Evolutionary conservation across 805 yeast genomes (phyloP), one percentile per base, ranked within the genome.

Genomic region (Barnettozyma sucrosica): DNA sequence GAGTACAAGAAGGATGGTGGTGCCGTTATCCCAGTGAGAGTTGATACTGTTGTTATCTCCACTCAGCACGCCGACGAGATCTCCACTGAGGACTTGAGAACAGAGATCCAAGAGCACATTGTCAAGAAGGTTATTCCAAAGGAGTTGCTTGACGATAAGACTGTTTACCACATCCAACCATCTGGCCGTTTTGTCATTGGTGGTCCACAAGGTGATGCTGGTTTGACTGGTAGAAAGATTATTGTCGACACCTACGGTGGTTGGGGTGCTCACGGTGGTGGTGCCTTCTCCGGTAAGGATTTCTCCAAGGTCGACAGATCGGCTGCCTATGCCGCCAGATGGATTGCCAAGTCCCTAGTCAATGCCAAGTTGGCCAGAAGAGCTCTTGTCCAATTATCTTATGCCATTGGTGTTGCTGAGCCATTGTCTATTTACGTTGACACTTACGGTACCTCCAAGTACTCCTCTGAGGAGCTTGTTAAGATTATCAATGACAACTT

Each of bases 241-340:
- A 93, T 93, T 66, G 99, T 93, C 69, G 99, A 93, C 75, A 95
- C 99, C 57, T 93, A 93, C 77, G 99, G 99, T 79, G 99, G 99
- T 66, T 95, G 99, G 95, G 97, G 99, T 75, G 98, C 99, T 66
- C 99, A 93, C 80, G 99, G 99, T 76, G 99, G 99, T 80, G 99
- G 99, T 80, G 99, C 99, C 57, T 93, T 93, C 89, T 86, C 96
- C 56, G 99, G 99, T 74, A 93, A 93, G 81, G 99, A 93, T 75
- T 93, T 88, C 87, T 89, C 97, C 71, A 93, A 93, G 81, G 99
- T 93, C 66, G 99, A 93, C 75, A 88, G 99, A 79, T 92, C 98
- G 57, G 99, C 99, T 68, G 99, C 99, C 60, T 93, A 93, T 70
- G 97, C 99, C 66, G 99, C 99, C 64, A 89, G 99, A 80, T 93